Evolutionary conservation across 2,329 filamentous ascomycete genomes (phyloP).

Genomic region (Nemania bipapillata): DNA sequence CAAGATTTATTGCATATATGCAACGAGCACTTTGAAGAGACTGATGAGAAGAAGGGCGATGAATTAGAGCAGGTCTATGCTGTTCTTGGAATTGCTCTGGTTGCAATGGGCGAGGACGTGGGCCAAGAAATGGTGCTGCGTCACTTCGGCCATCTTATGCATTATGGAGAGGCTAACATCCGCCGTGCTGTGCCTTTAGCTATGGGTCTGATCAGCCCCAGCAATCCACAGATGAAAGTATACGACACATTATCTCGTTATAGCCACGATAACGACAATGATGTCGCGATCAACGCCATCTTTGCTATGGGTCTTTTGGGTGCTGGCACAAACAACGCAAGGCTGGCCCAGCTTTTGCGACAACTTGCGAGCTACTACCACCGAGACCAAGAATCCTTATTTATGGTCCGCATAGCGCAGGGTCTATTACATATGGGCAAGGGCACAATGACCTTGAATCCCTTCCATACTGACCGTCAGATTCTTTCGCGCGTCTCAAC

Average conservation of each 20-base stretch:
- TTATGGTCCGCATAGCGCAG: conserved; percentile 99
- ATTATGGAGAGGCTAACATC: conserved; percentile 98
- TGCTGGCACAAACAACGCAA: conserved; percentile 97
- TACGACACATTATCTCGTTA: conserved; percentile 98
- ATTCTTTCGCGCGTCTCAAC: conserved; percentile 92
- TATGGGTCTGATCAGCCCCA: conserved; percentile 95
- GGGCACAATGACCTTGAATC: conserved; percentile 92
- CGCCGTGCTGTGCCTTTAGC: conserved; percentile 94
- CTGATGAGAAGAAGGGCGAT: conserved; percentile 93
- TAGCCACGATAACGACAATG: conserved; percentile 97
- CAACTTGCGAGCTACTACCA: conserved; percentile 99
- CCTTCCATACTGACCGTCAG: conserved; percentile 99
- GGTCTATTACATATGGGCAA: conserved; percentile 99
- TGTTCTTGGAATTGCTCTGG: conserved; percentile 90
- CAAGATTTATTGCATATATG: conserved; percentile 97
- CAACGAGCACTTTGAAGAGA: conserved; percentile 95
- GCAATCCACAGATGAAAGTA: conserved; percentile 99
- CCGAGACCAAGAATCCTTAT: conserved; percentile 92
- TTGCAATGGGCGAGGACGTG: conserved; percentile 97
- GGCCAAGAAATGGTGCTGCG: conserved; percentile 98
- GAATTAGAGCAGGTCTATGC: conserved; percentile 96
- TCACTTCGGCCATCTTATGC: conserved; percentile 98
- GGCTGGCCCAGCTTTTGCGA: conserved; percentile 90
- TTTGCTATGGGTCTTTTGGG: conserved; percentile 98
- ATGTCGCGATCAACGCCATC: conserved; percentile 97